phyloP scores from a whole-genome alignment of 768 basidiomycete genomes.

The Rhizopogon vesiculosus region DNA sequence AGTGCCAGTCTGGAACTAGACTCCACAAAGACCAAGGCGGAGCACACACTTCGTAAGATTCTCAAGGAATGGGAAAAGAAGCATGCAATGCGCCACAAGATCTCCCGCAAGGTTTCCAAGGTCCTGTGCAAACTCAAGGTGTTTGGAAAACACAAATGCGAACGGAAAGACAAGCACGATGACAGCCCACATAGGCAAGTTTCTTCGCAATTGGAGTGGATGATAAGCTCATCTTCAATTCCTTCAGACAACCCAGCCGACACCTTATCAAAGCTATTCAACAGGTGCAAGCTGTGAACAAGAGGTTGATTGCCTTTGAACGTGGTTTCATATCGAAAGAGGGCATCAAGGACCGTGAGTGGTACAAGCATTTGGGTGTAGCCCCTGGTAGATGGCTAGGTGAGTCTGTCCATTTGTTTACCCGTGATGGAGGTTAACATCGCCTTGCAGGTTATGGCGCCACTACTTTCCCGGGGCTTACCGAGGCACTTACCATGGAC shows the following conservation, averaged over 20 bases:
- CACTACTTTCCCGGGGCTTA: constrained; percentile 76
- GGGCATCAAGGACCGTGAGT: constrained; percentile 73
- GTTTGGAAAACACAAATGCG: constrained; percentile 23
- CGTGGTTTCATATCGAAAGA: constrained; percentile 70
- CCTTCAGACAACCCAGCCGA: constrained; percentile 28
- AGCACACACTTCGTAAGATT: constrained; percentile 41
- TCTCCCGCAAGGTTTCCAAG: constrained; percentile 24
- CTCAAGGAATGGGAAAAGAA: constrained; percentile 34
- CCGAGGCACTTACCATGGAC: constrained; percentile 72
- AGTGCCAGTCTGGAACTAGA: constrained; percentile 50
- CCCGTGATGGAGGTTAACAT: not conserved
- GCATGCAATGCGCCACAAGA: constrained; percentile 7
- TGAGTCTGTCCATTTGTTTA: constrained; percentile 24
- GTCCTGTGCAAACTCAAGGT: constrained; percentile 31
- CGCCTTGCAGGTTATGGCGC: constrained; percentile 62
- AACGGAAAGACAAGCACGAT: constrained; percentile 4
- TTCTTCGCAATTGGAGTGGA: not conserved
- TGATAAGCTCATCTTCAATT: not conserved
- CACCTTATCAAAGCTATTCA: constrained; percentile 53
- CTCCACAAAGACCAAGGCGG: constrained; percentile 51
- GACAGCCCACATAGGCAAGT: not conserved
- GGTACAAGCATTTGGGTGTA: constrained; percentile 80
- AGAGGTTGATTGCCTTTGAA: constrained; percentile 64
- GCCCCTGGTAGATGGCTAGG: constrained; percentile 84
- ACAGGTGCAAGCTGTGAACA: constrained; percentile 53